Percentiles rank a stretch among this genome's conserved stretches.
Evolutionary conservation across 2,329 filamentous ascomycete genomes (phyloP).

Genomic region (Fusarium oxysporum): DNA sequence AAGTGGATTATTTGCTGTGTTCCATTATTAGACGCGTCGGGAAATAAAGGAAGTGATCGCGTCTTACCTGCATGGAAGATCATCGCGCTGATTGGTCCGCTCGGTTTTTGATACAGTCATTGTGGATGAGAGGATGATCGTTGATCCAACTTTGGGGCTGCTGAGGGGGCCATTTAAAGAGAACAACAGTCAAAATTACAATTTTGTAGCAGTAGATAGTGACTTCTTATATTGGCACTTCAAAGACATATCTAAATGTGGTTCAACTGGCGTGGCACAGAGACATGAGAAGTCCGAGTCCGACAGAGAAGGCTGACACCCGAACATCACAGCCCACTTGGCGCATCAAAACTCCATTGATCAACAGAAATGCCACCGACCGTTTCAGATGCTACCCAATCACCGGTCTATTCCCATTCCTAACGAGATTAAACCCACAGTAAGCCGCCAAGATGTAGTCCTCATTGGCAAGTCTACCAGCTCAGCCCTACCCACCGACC

Average conservation of each 20-base stretch:
- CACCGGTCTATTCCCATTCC: not conserved
- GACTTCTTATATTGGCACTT: accelerated
- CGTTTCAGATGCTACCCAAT: not conserved
- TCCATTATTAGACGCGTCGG: not conserved
- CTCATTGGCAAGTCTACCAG: not conserved
- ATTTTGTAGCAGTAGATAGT: accelerated
- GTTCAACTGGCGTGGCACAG: accelerated
- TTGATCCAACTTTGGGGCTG: not conserved
- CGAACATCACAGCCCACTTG: not conserved
- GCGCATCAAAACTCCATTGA: not conserved
- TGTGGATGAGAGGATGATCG: not conserved
- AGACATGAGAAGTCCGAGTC: not conserved
- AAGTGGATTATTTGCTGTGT: not conserved
- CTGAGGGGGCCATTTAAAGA: not conserved
- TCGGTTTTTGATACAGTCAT: not conserved
- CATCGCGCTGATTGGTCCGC: not conserved
- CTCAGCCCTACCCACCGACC: conserved; percentile 17
- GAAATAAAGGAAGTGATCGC: not conserved
- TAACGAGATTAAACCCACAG: conserved; percentile 4
- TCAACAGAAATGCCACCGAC: not conserved
- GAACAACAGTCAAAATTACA: accelerated
- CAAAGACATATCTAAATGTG: accelerated
- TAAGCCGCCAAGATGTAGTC: not conserved
- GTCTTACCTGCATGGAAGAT: not conserved
- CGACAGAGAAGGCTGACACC: not conserved